phyloP scores from a whole-genome alignment of 768 basidiomycete genomes.

The Phlebiopsis flavidoalba region DNA sequence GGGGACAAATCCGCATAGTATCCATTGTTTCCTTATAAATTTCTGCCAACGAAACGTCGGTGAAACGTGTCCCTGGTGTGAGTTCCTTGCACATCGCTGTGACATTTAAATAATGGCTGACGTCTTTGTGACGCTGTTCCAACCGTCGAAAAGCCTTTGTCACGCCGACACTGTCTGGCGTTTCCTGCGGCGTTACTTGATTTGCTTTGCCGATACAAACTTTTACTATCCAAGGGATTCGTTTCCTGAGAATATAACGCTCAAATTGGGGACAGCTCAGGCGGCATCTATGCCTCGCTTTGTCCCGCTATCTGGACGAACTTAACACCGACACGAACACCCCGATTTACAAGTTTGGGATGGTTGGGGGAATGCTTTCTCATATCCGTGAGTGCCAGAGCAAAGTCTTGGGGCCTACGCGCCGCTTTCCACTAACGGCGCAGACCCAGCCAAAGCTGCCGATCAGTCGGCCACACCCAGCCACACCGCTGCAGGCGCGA shows the following conservation, averaged over 20 bases:
- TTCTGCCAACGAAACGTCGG: not conserved
- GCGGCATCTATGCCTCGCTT: slow-evolving; percentile 41
- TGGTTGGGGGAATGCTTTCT: slow-evolving; percentile 8
- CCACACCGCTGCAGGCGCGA: not conserved
- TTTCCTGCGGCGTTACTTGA: slow-evolving; percentile 54
- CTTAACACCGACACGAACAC: not conserved
- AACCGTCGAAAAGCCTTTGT: slow-evolving; percentile 20
- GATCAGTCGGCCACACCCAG: slow-evolving; percentile 6
- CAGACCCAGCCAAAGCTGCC: slow-evolving; percentile 7
- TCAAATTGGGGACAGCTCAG: slow-evolving; percentile 53
- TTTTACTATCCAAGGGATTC: slow-evolving; percentile 38
- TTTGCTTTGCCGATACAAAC: slow-evolving; percentile 45
- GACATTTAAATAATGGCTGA: not conserved
- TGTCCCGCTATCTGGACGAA: slow-evolving; percentile 32
- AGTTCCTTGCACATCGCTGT: not conserved
- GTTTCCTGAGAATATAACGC: slow-evolving; percentile 36
- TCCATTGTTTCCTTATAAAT: slow-evolving; percentile 12
- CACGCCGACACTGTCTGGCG: slow-evolving; percentile 26
- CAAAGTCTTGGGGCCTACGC: not conserved
- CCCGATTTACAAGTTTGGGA: slow-evolving; percentile 7
- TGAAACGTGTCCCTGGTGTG: slow-evolving; percentile 5
- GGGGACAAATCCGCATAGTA: slow-evolving; percentile 12
- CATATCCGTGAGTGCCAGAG: slow-evolving; percentile 6
- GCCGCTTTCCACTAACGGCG: not conserved
- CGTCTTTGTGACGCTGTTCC: not conserved